Base-by-base conservation (phyloP, 805 yeast species). In the Saccharomycopsis microspora region DNA sequence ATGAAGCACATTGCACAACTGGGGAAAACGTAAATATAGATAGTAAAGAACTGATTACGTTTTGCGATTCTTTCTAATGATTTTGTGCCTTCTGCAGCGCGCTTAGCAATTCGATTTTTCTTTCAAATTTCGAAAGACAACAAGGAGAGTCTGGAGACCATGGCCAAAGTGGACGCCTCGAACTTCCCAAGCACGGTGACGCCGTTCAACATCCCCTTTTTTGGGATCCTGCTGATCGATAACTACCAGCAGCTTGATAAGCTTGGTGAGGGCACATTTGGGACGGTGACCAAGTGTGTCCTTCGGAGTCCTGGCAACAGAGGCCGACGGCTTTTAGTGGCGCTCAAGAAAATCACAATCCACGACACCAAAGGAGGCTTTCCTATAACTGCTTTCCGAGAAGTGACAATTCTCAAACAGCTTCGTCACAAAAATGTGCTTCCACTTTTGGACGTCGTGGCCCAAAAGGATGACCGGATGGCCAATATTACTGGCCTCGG, bases 381-480 rank as follows among this genome's bases (percentile, higher is more conserved):
- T 60, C 97, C 99, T 1, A 81, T 94, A 29, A 93, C 98, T 0
- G 97, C 98, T 1, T 76, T 89, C 64, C 73, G 99, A 53, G 99
- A 93, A 60, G 87, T 90, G 50, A 76, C 83, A 19, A 85, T 89
- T 29, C 69, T 94, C 63, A 86, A 85, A 63, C 71, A 72, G 44
- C 67, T 93, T 44, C 62, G 71, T 44, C 86, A 90, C 60, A 65
- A 68, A 32, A 86, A 93, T 60, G 76, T 90, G 19, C 70, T 93
- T 30, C 86, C 82, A 50, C 69, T 93, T 41, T 60, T 83, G 6
- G 97, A 88, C 55, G 82, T 90, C 80, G 75, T 89, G n/a, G 39
- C 46, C 8, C 46, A 51, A 34, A 41, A 42, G 37, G 35, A 47
- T 29, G 33, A 28, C 10, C 44, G 42, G 41, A 10, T 34, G 31